These are phyloP conservation scores for Sclerotinia trifoliorum DNA, from an alignment of 2,329 filamentous ascomycete genomes.

Conservation along the genomic window DNA sequence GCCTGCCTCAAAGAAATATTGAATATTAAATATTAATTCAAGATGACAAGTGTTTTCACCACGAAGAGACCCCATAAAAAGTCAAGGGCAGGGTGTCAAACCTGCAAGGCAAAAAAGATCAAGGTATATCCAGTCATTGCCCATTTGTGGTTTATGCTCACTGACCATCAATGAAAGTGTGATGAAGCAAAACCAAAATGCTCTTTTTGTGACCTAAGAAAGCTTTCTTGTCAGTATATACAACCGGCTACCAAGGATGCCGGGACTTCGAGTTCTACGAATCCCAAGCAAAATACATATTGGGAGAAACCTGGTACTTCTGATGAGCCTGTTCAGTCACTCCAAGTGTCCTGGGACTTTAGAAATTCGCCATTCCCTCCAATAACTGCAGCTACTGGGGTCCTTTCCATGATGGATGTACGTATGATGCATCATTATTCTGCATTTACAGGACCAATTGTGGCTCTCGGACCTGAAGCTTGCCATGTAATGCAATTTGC, in stretches of 20 bases:
- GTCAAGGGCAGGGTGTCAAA: conserved; percentile 36
- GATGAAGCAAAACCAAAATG: conserved; percentile 38
- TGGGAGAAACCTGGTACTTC: neutral
- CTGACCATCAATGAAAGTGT: conserved; percentile 31
- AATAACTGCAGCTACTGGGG: conserved; percentile 26
- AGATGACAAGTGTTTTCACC: conserved; percentile 28
- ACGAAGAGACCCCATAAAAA: conserved; percentile 39
- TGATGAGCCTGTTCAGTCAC: neutral
- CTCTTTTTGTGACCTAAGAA: conserved; percentile 34
- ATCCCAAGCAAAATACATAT: neutral
- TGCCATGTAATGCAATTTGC: conserved; percentile 27
- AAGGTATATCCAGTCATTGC: conserved; percentile 30
- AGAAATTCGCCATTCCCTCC: conserved; percentile 23
- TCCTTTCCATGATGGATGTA: conserved; percentile 31
- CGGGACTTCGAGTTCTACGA: neutral
- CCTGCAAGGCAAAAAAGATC: conserved; percentile 38
- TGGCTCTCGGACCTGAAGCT: conserved; percentile 27
- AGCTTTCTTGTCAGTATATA: conserved; percentile 33
- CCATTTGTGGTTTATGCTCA: neutral
- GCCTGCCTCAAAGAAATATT: neutral
- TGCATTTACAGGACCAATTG: conserved; percentile 28
- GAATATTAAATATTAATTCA: neutral
- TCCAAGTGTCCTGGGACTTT: conserved; percentile 19
- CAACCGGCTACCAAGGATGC: neutral
- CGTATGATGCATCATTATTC: conserved; percentile 38